Evolutionary conservation across 495 filamentous ascomycete species (phyloP), one percentile per base, ranked within the genome.

Genomic region (Clohesyomyces aquaticus): DNA sequence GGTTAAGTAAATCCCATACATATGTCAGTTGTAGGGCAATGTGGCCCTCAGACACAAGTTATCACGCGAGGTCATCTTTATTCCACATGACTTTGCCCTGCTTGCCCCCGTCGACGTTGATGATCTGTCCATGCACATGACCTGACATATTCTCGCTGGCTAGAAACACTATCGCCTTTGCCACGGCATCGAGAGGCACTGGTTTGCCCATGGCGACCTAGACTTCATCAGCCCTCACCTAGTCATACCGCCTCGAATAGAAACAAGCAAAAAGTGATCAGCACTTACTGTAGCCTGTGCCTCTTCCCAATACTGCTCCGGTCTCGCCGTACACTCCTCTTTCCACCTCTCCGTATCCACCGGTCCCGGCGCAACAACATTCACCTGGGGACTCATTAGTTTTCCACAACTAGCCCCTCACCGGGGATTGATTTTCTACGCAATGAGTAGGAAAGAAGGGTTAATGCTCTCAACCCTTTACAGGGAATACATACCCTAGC

Each of bases 41-140:
- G n/a, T n/a, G n/a, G n/a, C n/a, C n/a, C n/a, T n/a, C n/a, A n/a
- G n/a, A n/a, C n/a, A n/a, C n/a, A n/a, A n/a, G n/a, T n/a, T n/a
- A n/a, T 51, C 49, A 43, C 51, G 22, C 41, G 16, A 57, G 18
- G 38, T 78, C 72, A 21, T 74, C 71, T 58, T 71, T 73, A 9
- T 63, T 70, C 74, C 74, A 78, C 62, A 76, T 71, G 0, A 80
- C 67, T 41, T 75, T 77, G 2, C 78, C 77, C 52, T 71, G 71
- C 64, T 80, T 80, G 14, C 78, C 77, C 4, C 56, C 71, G 68
- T 80, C 77, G 19, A 80, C 74, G 29, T 74, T 75, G 18, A 80
- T 51, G 0, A 77, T 46, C 52, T 78, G 76, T 2, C 77, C 78
- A 29, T 72, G 71, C 11, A 79, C 67, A 68, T 73, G 70, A 22